These are phyloP conservation scores for Petunia axillaris DNA, from an alignment of 257 asterid genomes.

Conservation along the genomic window DNA sequence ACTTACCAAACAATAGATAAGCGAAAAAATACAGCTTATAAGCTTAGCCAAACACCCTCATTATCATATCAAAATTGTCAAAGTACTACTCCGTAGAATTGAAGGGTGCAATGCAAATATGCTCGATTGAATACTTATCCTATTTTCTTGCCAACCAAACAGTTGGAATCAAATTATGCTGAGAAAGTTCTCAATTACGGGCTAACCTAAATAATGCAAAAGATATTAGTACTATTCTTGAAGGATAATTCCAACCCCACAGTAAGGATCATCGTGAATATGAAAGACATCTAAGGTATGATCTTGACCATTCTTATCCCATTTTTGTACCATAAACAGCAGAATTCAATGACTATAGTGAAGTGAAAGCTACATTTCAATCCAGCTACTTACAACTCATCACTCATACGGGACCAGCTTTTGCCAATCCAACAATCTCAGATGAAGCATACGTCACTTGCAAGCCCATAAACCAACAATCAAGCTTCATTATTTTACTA, in stretches of 20 bases:
- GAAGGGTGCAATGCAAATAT: background rate
- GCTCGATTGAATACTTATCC: background rate
- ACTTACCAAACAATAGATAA: too few relatives aligned
- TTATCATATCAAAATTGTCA: too few relatives aligned
- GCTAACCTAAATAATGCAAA: background rate
- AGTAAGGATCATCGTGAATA: background rate
- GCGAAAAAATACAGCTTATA: too few relatives aligned
- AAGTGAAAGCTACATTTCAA: background rate
- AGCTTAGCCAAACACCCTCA: too few relatives aligned
- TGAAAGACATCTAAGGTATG: background rate
- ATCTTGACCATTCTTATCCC: background rate
- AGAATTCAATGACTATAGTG: background rate
- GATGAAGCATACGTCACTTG: too few relatives aligned
- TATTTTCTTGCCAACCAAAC: background rate
- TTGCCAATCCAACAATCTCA: background rate
- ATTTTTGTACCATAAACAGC: background rate
- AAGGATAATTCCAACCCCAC: background rate
- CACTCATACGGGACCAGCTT: background rate
- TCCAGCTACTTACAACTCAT: conserved; percentile 11
- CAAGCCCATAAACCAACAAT: too few relatives aligned
- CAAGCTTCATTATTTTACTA: too few relatives aligned
- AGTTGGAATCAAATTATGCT: background rate
- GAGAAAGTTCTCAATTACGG: background rate
- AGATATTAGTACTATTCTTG: background rate
- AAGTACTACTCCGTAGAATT: too few relatives aligned